Percentiles rank a stretch among this genome's conserved stretches.
These are phyloP conservation scores for Wickerhamomyces tratensis DNA, from an alignment of 805 yeast genomes.

Conservation along the genomic window DNA sequence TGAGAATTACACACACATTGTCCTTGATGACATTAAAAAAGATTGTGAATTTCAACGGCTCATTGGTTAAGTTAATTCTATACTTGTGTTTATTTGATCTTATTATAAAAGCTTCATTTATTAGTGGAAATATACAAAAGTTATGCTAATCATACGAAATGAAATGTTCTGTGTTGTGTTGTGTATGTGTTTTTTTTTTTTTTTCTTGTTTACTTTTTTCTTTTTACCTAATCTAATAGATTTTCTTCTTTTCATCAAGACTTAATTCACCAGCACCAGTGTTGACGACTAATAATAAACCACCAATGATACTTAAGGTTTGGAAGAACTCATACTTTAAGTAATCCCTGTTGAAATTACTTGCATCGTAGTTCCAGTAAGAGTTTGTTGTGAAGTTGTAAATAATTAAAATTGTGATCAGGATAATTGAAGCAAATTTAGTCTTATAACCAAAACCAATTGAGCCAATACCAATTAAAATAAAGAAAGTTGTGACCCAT, in stretches of 20 bases:
- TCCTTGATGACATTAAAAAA: too few relatives aligned
- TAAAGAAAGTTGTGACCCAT: constrained; percentile 59
- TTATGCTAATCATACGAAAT: too few relatives aligned
- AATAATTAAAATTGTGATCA: constrained; percentile 58
- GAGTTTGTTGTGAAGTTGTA: constrained; percentile 78
- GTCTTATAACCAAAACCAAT: constrained; percentile 92
- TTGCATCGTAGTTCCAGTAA: constrained; percentile 75
- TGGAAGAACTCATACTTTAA: constrained; percentile 91
- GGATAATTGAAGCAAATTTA: constrained; percentile 67
- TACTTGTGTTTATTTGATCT: too few relatives aligned
- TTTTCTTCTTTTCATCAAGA: constrained; percentile 91
- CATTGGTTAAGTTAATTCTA: too few relatives aligned
- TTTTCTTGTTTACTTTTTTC: too few relatives aligned
- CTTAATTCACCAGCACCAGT: constrained; percentile 96
- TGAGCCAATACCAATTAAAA: constrained; percentile 62
- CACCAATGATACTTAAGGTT: constrained; percentile 91
- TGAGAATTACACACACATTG: too few relatives aligned
- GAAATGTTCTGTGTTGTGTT: too few relatives aligned
- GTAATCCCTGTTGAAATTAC: constrained; percentile 58
- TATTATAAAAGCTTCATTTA: too few relatives aligned
- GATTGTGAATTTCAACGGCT: too few relatives aligned
- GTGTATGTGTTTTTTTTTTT: too few relatives aligned
- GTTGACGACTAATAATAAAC: constrained; percentile 79
- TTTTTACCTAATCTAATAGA: constrained; percentile 35
- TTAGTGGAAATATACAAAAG: too few relatives aligned